Percentiles rank a stretch among this genome's conserved stretches.
Evolutionary conservation across 1,139 yeast genomes (phyloP).

Genomic region (Kluyveromyces marxianus): DNA sequence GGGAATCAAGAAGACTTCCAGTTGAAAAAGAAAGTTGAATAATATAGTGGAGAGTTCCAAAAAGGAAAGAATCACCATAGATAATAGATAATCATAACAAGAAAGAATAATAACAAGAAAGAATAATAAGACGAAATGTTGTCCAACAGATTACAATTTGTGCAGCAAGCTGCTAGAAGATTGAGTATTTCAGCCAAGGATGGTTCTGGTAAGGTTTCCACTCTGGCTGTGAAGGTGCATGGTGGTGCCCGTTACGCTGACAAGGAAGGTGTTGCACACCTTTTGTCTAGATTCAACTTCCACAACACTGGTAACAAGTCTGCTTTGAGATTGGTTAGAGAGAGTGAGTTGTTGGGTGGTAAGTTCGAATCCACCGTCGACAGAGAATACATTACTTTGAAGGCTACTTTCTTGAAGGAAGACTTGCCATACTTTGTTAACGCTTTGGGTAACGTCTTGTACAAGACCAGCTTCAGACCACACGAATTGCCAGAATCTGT

Average conservation of each 20-base stretch:
- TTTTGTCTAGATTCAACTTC: constrained; percentile 78
- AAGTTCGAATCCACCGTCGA: constrained; percentile 58
- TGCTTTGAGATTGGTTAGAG: constrained; percentile 89
- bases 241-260: constrained; percentile 80
- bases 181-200: constrained; percentile 40
- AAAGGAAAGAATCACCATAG: not conserved
- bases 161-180: constrained; percentile 27
- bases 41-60: too few species aligned
- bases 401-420: constrained; percentile 76
- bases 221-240: constrained; percentile 71
- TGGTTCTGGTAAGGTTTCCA: constrained; percentile 48
- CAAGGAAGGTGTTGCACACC: constrained; percentile 79
- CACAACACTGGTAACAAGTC: constrained; percentile 78
- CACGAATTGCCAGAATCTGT: constrained; percentile 81
- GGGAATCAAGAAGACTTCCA: too few species aligned
- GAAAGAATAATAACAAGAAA: not conserved
- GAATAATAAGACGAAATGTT: constrained; percentile 9
- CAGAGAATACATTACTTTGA: constrained; percentile 77
- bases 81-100: too few species aligned
- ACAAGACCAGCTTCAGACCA: constrained; percentile 67
- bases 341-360: constrained; percentile 92
- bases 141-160: constrained; percentile 16
- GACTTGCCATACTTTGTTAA: constrained; percentile 89
- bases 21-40: too few species aligned
- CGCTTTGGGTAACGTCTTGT: constrained; percentile 70